phyloP scores from a whole-genome alignment of 2,329 filamentous ascomycete species.

The Blumeriella jaapii region DNA sequence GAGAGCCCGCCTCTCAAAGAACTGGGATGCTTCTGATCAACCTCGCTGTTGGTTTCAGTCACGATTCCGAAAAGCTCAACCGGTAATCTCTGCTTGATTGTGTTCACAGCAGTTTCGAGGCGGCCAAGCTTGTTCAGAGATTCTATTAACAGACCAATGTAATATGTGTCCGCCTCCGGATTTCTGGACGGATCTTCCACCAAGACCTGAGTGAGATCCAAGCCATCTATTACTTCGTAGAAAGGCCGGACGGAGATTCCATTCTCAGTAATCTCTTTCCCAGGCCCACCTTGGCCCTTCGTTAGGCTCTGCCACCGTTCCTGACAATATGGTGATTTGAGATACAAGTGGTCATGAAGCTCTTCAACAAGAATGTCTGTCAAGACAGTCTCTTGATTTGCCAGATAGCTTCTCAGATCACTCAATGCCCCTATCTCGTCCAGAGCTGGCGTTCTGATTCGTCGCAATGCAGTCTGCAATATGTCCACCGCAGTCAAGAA shows the following conservation, averaged over 20 bases:
- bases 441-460: conserved; percentile 76
- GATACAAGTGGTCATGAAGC: conserved; percentile 89
- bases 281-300: conserved; percentile 45
- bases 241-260: conserved; percentile 38
- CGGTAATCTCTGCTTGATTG: conserved; percentile 82
- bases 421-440: conserved; percentile 82
- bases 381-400: conserved; percentile 82
- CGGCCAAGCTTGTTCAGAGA: conserved; percentile 80
- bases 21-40: conserved; percentile 85
- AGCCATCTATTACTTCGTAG: conserved; percentile 45
- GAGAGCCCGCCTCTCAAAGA: conserved; percentile 45
- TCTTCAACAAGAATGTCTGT: conserved; percentile 97
- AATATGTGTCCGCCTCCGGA: conserved; percentile 87
- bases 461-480: conserved; percentile 72
- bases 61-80: conserved; percentile 91
- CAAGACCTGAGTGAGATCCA: conserved; percentile 50
- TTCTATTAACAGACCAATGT: conserved; percentile 79
- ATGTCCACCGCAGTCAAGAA: conserved; percentile 90
- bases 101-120: conserved; percentile 76
- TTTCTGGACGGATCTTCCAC: conserved; percentile 86
- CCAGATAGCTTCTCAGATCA: conserved; percentile 77
- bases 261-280: conserved; percentile 33
- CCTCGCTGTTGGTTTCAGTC: conserved; percentile 87
- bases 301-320: conserved; percentile 84
- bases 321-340: conserved; percentile 96